Base-by-base conservation (phyloP, 192 early-diverging fungal species). In the Chytriomyces confervae region DNA sequence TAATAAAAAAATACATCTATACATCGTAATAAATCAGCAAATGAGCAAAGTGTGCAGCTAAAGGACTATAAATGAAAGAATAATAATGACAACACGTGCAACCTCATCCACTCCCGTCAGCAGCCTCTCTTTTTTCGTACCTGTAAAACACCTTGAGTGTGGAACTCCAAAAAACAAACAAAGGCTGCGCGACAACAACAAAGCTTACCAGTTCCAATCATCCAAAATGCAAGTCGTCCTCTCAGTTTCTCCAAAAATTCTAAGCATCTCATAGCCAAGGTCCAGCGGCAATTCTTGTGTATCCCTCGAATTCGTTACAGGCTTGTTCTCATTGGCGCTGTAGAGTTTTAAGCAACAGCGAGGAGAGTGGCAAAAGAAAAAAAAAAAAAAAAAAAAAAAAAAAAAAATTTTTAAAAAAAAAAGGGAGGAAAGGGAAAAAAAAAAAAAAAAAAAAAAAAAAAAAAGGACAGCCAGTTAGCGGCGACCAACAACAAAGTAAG, bases 301-400 rank as follows among this genome's bases (percentile, higher is more conserved):
- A 64, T 90, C 89, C 0, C 89, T 82, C n/a, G 82, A 84, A 75
- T 90, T 90, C 61, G 87, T 87, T 11, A 90, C 85, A 8, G 89
- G 86, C 66, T 89, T 89, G 75, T 86, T 85, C 60, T 89, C 86
- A 62, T 89, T 89, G 20, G 79, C 51, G 44, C 81, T 85, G 76
- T 6, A 23, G 0, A 36, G 4, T 36, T 36, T 36, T 0, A 36
- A 36, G 36, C 0, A 36, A 36, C 4, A 36, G 36, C 1, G 36
- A 36, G 36, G 36, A 36, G 36, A 1, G 36, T 36, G 36, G 36
- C 1, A 36, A 36, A 36, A 64, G 66, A 20, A 77, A 81, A 27
- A 72, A 48, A 45, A 24, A 0, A 27, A 27, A 0, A 24, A 3
- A 5, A 24, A 0, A 27, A 27, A 0, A 24, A 3, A 5, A 24